These are phyloP conservation scores for Nicotiana attenuata DNA, from an alignment of 257 asterid genomes.

Conservation along the genomic window DNA sequence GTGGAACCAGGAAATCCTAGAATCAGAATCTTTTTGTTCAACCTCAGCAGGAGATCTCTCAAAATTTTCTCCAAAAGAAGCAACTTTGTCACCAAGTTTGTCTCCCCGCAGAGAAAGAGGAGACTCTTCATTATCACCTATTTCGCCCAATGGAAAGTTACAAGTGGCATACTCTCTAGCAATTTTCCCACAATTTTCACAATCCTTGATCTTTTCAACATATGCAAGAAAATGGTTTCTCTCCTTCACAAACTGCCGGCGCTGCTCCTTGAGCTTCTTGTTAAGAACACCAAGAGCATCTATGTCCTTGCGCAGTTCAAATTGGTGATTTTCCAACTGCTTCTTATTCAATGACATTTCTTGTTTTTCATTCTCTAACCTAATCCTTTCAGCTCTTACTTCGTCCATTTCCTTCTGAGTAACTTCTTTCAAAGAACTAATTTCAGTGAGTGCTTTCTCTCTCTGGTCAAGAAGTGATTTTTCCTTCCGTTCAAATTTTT, in stretches of 20 bases:
- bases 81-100: slow-evolving; percentile 53
- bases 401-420: slow-evolving; percentile 39
- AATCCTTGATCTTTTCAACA: slow-evolving; percentile 48
- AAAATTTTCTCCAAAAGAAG: slow-evolving; percentile 37
- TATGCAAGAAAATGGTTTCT: slow-evolving; percentile 47
- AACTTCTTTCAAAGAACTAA: slow-evolving; percentile 42
- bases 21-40: slow-evolving; percentile 45
- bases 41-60: slow-evolving; percentile 35
- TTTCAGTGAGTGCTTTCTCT: slow-evolving; percentile 34
- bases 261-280: slow-evolving; percentile 54
- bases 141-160: slow-evolving; percentile 39
- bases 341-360: slow-evolving; percentile 40
- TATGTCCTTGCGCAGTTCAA: slow-evolving; percentile 71
- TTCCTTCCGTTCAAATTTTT: slow-evolving; percentile 45
- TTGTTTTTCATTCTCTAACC: slow-evolving; percentile 56
- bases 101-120: slow-evolving; percentile 43
- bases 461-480: slow-evolving; percentile 43
- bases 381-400: slow-evolving; percentile 34
- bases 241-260: slow-evolving; percentile 52
- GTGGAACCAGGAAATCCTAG: slow-evolving; percentile 55
- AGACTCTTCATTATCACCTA: slow-evolving; percentile 33
- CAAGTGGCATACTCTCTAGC: slow-evolving; percentile 42
- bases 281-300: slow-evolving; percentile 61
- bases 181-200: slow-evolving; percentile 55
- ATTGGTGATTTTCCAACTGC: slow-evolving; percentile 61